Base-by-base conservation (phyloP, 2,329 filamentous ascomycete species). In the Achaetomium macrosporum region DNA sequence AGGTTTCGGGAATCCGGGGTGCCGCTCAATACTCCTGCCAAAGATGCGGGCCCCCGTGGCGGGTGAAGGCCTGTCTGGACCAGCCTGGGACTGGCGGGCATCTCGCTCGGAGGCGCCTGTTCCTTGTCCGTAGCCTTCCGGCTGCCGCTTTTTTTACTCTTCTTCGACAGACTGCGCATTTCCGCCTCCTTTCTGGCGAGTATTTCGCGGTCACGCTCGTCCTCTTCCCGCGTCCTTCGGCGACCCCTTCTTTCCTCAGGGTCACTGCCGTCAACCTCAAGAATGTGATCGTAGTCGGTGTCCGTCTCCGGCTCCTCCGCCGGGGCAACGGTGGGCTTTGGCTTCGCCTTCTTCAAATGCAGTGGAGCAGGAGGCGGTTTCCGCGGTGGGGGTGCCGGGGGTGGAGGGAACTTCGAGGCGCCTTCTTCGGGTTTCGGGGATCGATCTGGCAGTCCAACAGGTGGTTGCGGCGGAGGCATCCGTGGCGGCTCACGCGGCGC, bases 361-460 rank as follows among this genome's bases (percentile, higher is more conserved):
- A 97, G 70, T 2, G 92, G 91, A 12, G 90, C 88, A 43, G 92
- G 92, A 2, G 91, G 90, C 6, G 85, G 82, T 68, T 95, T 96
- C 55, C 91, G 81, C 46, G 81, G 80, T 13, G 85, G 83, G 1
- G 83, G 78, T 2, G 79, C 76, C 10, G 78, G 73, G 5, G 73
- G 71, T 9, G 74, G 70, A 15, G 78, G 75, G 53, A 83, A 83
- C 55, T 76, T 74, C 10, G 71, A 66, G 5, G 76, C 63, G 2
- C 71, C 72, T 29, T 76, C 72, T 33, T 77, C 73, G 13, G 71
- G 60, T 36, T 69, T 66, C 1, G 75, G 71, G 1, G 72, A 73
- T 12, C 76, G 68, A 53, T 76, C 72, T 8, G 73, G 74, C 43
- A 69, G 64, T 9, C 65, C 54, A 17, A 54, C 51, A 10, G 77